Conservation (phyloP, 345 rosid genomes). For the Schrenkiella parvula region DNA sequence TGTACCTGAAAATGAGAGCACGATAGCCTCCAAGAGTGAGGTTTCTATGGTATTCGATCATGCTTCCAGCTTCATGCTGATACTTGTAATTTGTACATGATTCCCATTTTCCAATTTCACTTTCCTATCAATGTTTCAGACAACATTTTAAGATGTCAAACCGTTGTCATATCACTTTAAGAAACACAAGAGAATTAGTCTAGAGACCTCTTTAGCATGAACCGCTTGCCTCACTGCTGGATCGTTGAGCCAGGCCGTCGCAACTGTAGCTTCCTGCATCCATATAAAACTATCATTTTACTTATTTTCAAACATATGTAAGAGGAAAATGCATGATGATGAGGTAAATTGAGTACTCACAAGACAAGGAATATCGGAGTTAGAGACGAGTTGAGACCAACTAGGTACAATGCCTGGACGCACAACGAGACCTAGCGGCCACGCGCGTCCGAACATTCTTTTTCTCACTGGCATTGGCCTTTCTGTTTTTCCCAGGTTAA, state of each 20-base stretch:
- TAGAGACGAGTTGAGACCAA: constrained; percentile 68
- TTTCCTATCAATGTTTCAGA: constrained; percentile 32
- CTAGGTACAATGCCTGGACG: constrained; percentile 75
- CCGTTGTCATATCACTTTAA: not conserved
- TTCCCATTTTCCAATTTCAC: constrained; percentile 47
- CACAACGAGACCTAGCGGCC: constrained; percentile 77
- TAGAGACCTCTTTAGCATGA: constrained; percentile 56
- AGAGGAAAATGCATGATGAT: constrained; percentile 3
- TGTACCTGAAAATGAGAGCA: constrained; percentile 75
- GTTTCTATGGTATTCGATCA: constrained; percentile 76
- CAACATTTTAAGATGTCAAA: not conserved
- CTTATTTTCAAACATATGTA: not conserved
- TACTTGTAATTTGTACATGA: constrained; percentile 40
- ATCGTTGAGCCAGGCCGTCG: constrained; percentile 65
- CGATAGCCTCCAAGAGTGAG: constrained; percentile 62
- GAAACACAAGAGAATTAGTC: not conserved
- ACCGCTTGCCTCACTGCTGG: constrained; percentile 64
- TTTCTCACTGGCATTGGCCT: constrained; percentile 59
- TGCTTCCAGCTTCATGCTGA: constrained; percentile 59
- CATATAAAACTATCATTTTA: not conserved
- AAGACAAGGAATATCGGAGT: constrained; percentile 42
- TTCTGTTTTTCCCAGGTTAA: constrained; percentile 44
- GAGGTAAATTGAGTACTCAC: constrained; percentile 38
- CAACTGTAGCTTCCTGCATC: constrained; percentile 65
- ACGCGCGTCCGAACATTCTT: constrained; percentile 88